These are phyloP conservation scores for Salix dunnii DNA, from an alignment of 345 rosid species.

Conservation along the genomic window DNA sequence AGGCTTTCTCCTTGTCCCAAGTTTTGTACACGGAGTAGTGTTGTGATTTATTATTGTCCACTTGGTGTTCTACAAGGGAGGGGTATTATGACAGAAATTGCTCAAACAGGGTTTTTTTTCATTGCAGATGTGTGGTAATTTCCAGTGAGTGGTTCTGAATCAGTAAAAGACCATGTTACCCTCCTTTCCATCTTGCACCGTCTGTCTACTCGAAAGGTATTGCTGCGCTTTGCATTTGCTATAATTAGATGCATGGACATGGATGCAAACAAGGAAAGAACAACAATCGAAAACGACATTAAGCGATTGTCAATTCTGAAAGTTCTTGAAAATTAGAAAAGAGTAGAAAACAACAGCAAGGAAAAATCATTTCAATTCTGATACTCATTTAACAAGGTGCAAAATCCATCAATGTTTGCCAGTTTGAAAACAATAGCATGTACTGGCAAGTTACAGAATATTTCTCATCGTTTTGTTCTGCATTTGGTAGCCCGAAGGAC, in stretches of 20 bases:
- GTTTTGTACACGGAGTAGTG: not conserved
- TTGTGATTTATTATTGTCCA: not conserved
- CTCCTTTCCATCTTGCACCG: not conserved
- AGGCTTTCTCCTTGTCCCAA: constrained; percentile 14
- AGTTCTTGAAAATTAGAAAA: not conserved
- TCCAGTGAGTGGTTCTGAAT: not conserved
- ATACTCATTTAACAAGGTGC: not conserved
- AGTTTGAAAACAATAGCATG: too few species aligned
- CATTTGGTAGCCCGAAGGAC: constrained; percentile 54
- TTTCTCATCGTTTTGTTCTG: constrained; percentile 58
- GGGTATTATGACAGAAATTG: not conserved
- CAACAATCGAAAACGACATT: not conserved
- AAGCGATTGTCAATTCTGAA: not conserved
- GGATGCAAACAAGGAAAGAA: not conserved
- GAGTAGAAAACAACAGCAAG: not conserved
- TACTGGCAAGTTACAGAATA: too few species aligned
- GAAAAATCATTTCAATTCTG: not conserved
- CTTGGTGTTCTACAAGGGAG: not conserved
- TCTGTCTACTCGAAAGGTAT: not conserved
- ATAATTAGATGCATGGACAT: not conserved
- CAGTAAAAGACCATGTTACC: not conserved
- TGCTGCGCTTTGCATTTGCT: not conserved
- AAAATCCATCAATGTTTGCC: not conserved
- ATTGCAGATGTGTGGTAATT: not conserved
- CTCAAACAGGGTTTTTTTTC: not conserved